These are phyloP conservation scores for Wickerhamomyces rabaulensis DNA, from an alignment of 805 yeast species.

Conservation along the genomic window DNA sequence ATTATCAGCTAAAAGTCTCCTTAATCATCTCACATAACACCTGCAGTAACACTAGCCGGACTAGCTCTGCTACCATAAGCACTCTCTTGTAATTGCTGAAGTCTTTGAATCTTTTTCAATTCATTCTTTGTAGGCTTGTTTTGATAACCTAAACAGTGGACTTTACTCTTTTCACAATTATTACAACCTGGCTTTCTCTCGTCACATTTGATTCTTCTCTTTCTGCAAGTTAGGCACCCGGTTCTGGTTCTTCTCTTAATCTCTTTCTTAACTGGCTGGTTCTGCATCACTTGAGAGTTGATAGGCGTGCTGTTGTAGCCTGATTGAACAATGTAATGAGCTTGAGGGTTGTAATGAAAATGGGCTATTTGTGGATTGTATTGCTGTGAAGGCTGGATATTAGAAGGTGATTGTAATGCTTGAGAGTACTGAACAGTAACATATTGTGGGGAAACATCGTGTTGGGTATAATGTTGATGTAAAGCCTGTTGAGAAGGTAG, in stretches of 20 bases:
- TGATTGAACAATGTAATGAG: not conserved
- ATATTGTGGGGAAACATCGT: not conserved
- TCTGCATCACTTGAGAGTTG: not conserved
- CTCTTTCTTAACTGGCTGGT: slow-evolving; percentile 6
- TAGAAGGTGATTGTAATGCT: not conserved
- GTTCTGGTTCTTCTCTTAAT: slow-evolving; percentile 17
- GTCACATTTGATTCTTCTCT: slow-evolving; percentile 22
- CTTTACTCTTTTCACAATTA: slow-evolving; percentile 17
- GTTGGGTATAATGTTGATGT: not conserved
- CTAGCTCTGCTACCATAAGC: not conserved
- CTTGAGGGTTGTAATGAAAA: not conserved
- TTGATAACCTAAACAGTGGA: slow-evolving; percentile 18
- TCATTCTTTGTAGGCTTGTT: slow-evolving; percentile 13
- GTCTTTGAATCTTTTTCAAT: slow-evolving; percentile 6
- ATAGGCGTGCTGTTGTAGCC: not conserved
- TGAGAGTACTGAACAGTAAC: not conserved
- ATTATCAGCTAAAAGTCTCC: not conserved
- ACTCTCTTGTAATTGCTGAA: not conserved
- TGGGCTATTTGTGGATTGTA: not conserved
- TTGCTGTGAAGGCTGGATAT: not conserved
- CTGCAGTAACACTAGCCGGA: not conserved
- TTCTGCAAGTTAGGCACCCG: slow-evolving; percentile 23
- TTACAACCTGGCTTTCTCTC: slow-evolving; percentile 20
- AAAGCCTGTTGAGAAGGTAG: not conserved
- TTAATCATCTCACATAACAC: not conserved